These are phyloP conservation scores for Yarrowia deformans DNA, from an alignment of 805 yeast species.

Conservation along the genomic window DNA sequence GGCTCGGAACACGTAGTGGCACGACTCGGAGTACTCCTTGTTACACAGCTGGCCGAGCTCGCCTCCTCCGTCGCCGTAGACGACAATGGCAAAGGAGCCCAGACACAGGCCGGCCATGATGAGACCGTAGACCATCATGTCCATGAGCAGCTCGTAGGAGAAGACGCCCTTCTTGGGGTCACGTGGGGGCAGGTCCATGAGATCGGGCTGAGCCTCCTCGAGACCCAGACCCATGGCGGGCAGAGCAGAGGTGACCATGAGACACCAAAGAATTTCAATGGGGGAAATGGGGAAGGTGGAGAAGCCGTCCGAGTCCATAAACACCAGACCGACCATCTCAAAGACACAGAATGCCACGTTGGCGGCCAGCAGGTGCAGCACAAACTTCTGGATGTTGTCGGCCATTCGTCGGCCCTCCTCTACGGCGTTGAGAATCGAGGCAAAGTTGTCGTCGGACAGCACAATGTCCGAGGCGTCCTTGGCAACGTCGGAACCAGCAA, in stretches of 20 bases:
- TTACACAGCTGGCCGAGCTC: slow-evolving; percentile 72
- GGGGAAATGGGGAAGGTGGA: slow-evolving; percentile 87
- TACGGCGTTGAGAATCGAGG: slow-evolving; percentile 79
- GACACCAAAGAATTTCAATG: slow-evolving; percentile 79
- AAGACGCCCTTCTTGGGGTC: slow-evolving; percentile 63
- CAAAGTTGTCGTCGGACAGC: slow-evolving; percentile 77
- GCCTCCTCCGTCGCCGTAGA: slow-evolving; percentile 73
- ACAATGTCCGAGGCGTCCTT: slow-evolving; percentile 83
- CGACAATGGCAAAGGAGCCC: slow-evolving; percentile 66
- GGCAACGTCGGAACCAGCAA: slow-evolving; percentile 84
- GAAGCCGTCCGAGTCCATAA: slow-evolving; percentile 63
- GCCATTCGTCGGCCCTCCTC: slow-evolving; percentile 85
- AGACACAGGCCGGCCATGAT: slow-evolving; percentile 76
- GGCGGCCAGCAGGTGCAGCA: slow-evolving; percentile 72
- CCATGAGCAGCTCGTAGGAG: slow-evolving; percentile 69
- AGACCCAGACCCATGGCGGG: slow-evolving; percentile 85
- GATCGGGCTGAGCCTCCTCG: slow-evolving; percentile 67
- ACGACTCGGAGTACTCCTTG: slow-evolving; percentile 55
- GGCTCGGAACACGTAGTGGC: slow-evolving; percentile 72
- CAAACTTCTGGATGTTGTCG: slow-evolving; percentile 78
- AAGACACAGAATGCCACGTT: slow-evolving; percentile 75
- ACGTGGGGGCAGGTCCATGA: slow-evolving; percentile 70
- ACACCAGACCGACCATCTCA: slow-evolving; percentile 75
- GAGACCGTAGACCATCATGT: slow-evolving; percentile 76
- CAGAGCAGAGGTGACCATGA: slow-evolving; percentile 79